Evolutionary conservation across 2,329 filamentous ascomycete species (phyloP).

Genomic region (Parastagonospora nodorum): DNA sequence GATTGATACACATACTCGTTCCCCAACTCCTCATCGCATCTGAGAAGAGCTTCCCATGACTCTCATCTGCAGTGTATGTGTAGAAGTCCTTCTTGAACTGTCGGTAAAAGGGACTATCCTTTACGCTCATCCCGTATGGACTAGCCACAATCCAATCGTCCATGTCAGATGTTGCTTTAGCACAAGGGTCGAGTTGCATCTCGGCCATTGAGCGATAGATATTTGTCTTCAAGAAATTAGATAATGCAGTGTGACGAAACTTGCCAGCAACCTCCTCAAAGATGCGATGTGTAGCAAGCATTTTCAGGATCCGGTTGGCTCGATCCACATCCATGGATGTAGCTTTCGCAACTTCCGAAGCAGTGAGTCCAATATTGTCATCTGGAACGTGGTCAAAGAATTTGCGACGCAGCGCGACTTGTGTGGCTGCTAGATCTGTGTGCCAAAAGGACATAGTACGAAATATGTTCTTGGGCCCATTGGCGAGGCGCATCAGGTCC

Average conservation of each 20-base stretch:
- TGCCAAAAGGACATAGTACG: conserved; percentile 4
- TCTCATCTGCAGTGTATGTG: not conserved
- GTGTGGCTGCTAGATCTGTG: conserved; percentile 11
- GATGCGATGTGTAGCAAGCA: conserved; percentile 26
- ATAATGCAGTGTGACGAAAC: conserved; percentile 8
- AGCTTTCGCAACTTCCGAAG: conserved; percentile 12
- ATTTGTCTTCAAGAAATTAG: not conserved
- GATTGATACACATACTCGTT: not conserved
- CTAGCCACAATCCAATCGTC: not conserved
- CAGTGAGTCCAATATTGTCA: not conserved
- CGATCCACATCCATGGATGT: conserved; percentile 29
- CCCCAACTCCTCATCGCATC: conserved; percentile 6
- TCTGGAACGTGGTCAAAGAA: conserved; percentile 13
- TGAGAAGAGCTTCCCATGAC: conserved; percentile 3
- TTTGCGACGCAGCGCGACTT: conserved; percentile 9
- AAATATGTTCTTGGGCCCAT: conserved; percentile 8
- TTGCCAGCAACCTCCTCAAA: conserved; percentile 24
- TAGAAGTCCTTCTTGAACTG: not conserved
- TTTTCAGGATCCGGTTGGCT: conserved; percentile 18
- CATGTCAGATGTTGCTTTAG: conserved; percentile 4
- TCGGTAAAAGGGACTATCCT: conserved; percentile 3
- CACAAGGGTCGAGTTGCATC: conserved; percentile 2
- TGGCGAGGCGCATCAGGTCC: conserved; percentile 11
- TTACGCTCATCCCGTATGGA: not conserved
- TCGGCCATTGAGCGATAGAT: conserved; percentile 3